Conservation (phyloP, 208 protist species). For the Spongospora subterranea region DNA sequence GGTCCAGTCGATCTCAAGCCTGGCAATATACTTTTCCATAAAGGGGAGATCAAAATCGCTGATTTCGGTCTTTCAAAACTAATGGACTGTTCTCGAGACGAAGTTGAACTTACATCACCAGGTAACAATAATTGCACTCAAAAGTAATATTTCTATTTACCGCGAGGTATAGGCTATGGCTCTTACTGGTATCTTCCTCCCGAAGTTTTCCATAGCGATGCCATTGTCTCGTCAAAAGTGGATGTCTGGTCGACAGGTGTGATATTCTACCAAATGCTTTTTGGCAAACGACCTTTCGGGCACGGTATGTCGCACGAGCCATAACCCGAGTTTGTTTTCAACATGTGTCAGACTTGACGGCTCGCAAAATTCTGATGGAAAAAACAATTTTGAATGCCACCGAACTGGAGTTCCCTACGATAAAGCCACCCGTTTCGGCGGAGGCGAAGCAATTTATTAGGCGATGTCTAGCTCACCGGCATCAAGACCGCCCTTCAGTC, state of each 20-base stretch:
- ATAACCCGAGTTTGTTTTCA: background rate
- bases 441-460: conserved; percentile 45
- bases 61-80: conserved; percentile 70
- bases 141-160: too few relatives aligned
- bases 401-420: background rate
- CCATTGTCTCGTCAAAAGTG: conserved; percentile 71
- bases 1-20: conserved; percentile 71
- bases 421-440: background rate
- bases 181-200: conserved; percentile 65
- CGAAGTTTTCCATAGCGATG: conserved; percentile 64
- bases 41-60: conserved; percentile 66
- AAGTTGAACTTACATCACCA: background rate
- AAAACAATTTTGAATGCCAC: conserved; percentile 5
- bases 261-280: conserved; percentile 71
- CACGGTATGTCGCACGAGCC: conserved; percentile 42
- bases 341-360: conserved; percentile 13
- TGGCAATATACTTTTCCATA: conserved; percentile 72
- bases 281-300: conserved; percentile 66
- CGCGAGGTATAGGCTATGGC: too few relatives aligned
- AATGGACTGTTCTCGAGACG: background rate
- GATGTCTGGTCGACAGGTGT: conserved; percentile 73
- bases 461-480: conserved; percentile 11
- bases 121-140: too few relatives aligned
- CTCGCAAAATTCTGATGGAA: background rate
- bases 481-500: conserved; percentile 41